A percentile compares a stretch with the other conserved stretches of the same genome.
Evolutionary conservation across 495 filamentous ascomycete species (phyloP).

Genomic region (Tuber umbilicatum): DNA sequence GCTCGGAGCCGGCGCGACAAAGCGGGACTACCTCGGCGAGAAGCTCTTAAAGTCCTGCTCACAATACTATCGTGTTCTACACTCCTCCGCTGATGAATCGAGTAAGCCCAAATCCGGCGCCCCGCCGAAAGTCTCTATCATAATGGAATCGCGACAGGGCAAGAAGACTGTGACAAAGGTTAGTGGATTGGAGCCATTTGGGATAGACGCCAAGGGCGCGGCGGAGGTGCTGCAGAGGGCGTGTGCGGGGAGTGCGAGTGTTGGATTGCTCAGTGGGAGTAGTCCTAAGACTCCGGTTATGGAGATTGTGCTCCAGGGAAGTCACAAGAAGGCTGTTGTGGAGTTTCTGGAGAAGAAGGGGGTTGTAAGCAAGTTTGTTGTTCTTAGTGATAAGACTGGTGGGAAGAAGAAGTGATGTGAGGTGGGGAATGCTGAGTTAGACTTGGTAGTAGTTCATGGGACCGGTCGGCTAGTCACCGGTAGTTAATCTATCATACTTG

Average conservation of each 20-base stretch:
- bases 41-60: slow-evolving; percentile 51
- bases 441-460: background rate
- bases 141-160: slow-evolving; percentile 59
- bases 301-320: slow-evolving; percentile 67
- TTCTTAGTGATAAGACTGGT: slow-evolving; percentile 64
- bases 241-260: slow-evolving; percentile 64
- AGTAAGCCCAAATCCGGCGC: slow-evolving; percentile 60
- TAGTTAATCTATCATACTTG: background rate
- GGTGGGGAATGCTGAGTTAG: background rate
- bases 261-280: slow-evolving; percentile 55
- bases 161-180: slow-evolving; percentile 64
- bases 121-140: slow-evolving; percentile 55
- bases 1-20: slow-evolving; percentile 54
- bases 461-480: background rate
- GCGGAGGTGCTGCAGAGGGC: slow-evolving; percentile 66
- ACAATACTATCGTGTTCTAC: slow-evolving; percentile 56
- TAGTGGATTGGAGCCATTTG: slow-evolving; percentile 57
- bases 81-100: slow-evolving; percentile 43
- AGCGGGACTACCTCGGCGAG: slow-evolving; percentile 58
- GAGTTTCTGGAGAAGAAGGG: slow-evolving; percentile 58
- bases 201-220: slow-evolving; percentile 54
- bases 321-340: slow-evolving; percentile 56
- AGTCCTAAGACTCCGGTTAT: slow-evolving; percentile 58
- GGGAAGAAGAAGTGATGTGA: slow-evolving; percentile 49
- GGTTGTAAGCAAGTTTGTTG: slow-evolving; percentile 52